Percentiles rank a stretch among this genome's conserved stretches.
phyloP scores from a whole-genome alignment of 495 filamentous ascomycete genomes.

The Staphylotrichum longicolle region DNA sequence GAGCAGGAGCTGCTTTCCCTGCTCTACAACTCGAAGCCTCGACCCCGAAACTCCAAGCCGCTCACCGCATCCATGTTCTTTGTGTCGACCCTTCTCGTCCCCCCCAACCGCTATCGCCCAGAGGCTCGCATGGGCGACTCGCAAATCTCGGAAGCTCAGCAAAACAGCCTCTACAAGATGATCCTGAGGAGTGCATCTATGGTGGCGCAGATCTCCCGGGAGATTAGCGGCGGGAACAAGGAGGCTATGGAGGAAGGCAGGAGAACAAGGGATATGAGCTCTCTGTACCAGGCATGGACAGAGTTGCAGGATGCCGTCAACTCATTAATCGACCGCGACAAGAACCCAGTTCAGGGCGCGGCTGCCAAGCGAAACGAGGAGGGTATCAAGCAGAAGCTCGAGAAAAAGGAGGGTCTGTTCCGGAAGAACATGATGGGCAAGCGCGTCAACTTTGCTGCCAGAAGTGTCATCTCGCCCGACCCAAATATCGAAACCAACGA shows the following conservation, averaged over 20 bases:
- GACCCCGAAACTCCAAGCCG: slow-evolving; percentile 44
- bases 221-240: slow-evolving; percentile 50
- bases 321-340: slow-evolving; percentile 79
- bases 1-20: slow-evolving; percentile 77
- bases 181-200: slow-evolving; percentile 69
- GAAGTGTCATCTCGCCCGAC: slow-evolving; percentile 97
- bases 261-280: slow-evolving; percentile 40
- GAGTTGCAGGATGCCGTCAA: slow-evolving; percentile 88
- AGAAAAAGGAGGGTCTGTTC: slow-evolving; percentile 99
- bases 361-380: slow-evolving; percentile 69
- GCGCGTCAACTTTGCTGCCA: slow-evolving; percentile 96
- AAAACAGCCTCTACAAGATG: slow-evolving; percentile 79
- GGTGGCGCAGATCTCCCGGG: slow-evolving; percentile 72
- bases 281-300: slow-evolving; percentile 61
- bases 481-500: slow-evolving; percentile 98
- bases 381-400: slow-evolving; percentile 95
- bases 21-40: slow-evolving; percentile 74
- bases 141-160: slow-evolving; percentile 75
- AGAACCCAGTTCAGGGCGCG: slow-evolving; percentile 72
- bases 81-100: slow-evolving; percentile 75
- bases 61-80: slow-evolving; percentile 90
- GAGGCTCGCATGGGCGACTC: slow-evolving; percentile 75
- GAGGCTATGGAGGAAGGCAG: slow-evolving; percentile 45
- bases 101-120: slow-evolving; percentile 89
- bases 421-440: slow-evolving; percentile 99